Conservation (phyloP, 1,284 basidiomycete species). For the Xerocomus amazonicus region DNA sequence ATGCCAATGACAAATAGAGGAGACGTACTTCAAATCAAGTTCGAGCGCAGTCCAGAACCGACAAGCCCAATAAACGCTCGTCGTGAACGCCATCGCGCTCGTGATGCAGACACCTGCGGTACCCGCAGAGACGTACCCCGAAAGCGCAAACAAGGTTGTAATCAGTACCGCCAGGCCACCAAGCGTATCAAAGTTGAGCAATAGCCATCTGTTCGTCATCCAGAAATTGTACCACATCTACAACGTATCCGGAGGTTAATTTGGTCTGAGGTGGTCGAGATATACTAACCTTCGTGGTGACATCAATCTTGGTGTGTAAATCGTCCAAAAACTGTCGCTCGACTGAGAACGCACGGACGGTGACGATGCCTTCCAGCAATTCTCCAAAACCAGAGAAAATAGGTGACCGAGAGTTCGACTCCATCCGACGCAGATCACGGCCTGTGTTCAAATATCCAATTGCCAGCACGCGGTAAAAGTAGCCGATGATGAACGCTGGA, state of each 20-base stretch:
- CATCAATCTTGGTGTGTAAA: conserved; percentile 63
- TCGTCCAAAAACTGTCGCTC: conserved; percentile 76
- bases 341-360: conserved; percentile 86
- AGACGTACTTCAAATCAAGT: conserved; percentile 32
- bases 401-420: conserved; percentile 53
- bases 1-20: background rate
- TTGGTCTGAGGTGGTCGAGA: background rate
- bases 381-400: conserved; percentile 70
- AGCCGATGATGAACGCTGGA: conserved; percentile 52
- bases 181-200: conserved; percentile 74
- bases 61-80: conserved; percentile 66
- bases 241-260: conserved; percentile 1
- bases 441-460: conserved; percentile 58
- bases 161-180: conserved; percentile 61
- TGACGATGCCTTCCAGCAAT: conserved; percentile 64
- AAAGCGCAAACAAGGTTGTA: conserved; percentile 74
- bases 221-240: conserved; percentile 76
- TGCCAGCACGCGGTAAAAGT: conserved; percentile 46
- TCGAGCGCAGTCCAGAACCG: conserved; percentile 54
- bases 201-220: conserved; percentile 80
- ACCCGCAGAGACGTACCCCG: conserved; percentile 64
- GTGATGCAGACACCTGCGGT: conserved; percentile 85
- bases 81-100: conserved; percentile 62
- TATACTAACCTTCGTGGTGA: conserved; percentile 54
- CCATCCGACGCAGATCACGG: conserved; percentile 57